Conservation (phyloP, 768 basidiomycete genomes). For the Cyclocybe aegerita region DNA sequence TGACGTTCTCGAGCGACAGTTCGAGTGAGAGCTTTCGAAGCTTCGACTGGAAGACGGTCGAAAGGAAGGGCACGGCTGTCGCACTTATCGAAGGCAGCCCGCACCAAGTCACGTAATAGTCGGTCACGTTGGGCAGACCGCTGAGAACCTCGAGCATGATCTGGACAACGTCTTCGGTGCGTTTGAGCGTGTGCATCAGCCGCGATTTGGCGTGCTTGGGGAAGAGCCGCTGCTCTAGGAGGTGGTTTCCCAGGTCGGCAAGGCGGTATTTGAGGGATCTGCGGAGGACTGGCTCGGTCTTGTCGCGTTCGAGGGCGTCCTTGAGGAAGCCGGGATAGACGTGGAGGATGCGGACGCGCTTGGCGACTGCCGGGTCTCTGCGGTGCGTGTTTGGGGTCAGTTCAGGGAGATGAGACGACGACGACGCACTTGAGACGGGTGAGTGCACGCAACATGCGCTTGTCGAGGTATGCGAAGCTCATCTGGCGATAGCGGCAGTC, state of each 20-base stretch:
- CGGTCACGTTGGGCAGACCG: conserved; percentile 42
- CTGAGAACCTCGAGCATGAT: conserved; percentile 42
- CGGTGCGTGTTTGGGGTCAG: neutral
- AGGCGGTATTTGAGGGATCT: conserved; percentile 29
- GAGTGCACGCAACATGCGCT: conserved; percentile 41
- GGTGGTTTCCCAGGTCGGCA: conserved; percentile 31
- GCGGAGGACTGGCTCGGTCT: conserved; percentile 13
- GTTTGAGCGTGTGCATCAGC: conserved; percentile 26
- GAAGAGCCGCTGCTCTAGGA: conserved; percentile 29
- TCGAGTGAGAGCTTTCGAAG: conserved; percentile 42
- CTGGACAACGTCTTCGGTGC: conserved; percentile 37
- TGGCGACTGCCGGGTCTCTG: conserved; percentile 49
- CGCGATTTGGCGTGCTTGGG: conserved; percentile 25
- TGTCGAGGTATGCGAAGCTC: conserved; percentile 48
- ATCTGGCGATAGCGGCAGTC: conserved; percentile 47
- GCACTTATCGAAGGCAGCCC: conserved; percentile 33
- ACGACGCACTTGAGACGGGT: conserved; percentile 33
- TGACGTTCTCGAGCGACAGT: conserved; percentile 41
- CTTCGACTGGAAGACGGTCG: conserved; percentile 32
- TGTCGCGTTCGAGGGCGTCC: conserved; percentile 32
- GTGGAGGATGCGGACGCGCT: conserved; percentile 46
- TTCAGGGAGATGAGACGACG: neutral
- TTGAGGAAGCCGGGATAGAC: conserved; percentile 50
- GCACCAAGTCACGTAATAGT: conserved; percentile 51
- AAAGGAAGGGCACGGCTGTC: conserved; percentile 28